Percentiles rank a stretch among this genome's conserved stretches.
These are phyloP conservation scores for Ambrosia artemisiifolia DNA, from an alignment of 129 eudicot genomes.

Conservation along the genomic window DNA sequence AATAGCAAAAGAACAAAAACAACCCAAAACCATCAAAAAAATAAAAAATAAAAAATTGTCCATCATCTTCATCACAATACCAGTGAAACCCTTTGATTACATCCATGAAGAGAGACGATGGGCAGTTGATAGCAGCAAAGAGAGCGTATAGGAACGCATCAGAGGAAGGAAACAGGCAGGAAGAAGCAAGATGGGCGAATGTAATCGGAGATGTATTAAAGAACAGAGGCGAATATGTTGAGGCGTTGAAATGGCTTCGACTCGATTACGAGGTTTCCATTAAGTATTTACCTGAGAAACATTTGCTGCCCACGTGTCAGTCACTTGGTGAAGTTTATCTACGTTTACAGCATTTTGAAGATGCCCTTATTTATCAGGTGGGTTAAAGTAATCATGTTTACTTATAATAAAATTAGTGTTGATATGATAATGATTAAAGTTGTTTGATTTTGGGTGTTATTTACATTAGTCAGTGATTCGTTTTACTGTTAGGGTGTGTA, in stretches of 20 bases:
- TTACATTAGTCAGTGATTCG: too few relatives aligned
- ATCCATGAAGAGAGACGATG: slow-evolving; percentile 38
- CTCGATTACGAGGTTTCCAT: slow-evolving; percentile 71
- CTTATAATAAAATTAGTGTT: too few relatives aligned
- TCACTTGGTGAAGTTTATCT: slow-evolving; percentile 83
- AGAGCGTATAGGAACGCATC: slow-evolving; percentile 53
- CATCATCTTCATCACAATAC: not conserved
- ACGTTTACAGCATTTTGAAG: slow-evolving; percentile 50
- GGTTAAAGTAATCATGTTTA: too few relatives aligned
- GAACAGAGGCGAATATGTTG: slow-evolving; percentile 79
- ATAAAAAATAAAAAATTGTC: not conserved
- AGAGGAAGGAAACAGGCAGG: slow-evolving; percentile 66
- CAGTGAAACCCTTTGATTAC: not conserved
- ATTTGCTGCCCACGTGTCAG: slow-evolving; percentile 87
- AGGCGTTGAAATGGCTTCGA: slow-evolving; percentile 85
- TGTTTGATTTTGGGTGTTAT: too few relatives aligned
- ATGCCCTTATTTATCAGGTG: slow-evolving; percentile 87
- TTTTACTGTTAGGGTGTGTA: not conserved
- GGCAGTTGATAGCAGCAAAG: slow-evolving; percentile 50
- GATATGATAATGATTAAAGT: too few relatives aligned
- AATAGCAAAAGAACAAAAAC: not conserved
- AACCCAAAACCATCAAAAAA: not conserved
- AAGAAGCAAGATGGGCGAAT: slow-evolving; percentile 95
- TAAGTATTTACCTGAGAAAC: slow-evolving; percentile 58
- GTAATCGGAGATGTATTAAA: slow-evolving; percentile 78